These are phyloP conservation scores for Boletus sp. DNA, from an alignment of 768 basidiomycete genomes.

Conservation along the genomic window DNA sequence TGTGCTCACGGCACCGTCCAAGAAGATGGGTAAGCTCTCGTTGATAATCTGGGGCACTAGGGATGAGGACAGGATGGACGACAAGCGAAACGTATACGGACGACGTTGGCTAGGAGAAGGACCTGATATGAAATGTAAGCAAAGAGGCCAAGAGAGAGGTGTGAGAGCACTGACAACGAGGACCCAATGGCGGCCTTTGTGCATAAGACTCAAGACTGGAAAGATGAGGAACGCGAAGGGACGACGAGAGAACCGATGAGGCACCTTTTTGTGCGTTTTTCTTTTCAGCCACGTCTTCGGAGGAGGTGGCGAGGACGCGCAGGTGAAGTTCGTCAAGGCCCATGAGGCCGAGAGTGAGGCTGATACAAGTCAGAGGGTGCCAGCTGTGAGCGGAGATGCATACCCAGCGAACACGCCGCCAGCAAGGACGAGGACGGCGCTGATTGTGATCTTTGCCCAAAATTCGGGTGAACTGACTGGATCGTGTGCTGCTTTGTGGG, in stretches of 20 bases:
- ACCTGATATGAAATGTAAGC: constrained; percentile 46
- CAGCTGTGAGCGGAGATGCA: background rate
- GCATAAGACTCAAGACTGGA: constrained; percentile 54
- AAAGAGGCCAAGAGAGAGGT: background rate
- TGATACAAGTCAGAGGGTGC: constrained; percentile 26
- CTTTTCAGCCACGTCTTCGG: constrained; percentile 68
- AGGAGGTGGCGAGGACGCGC: constrained; percentile 78
- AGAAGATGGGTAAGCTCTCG: constrained; percentile 80
- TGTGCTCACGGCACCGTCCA: constrained; percentile 62
- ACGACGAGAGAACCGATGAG: background rate
- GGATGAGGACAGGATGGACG: background rate
- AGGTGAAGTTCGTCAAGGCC: constrained; percentile 90
- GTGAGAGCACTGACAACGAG: constrained; percentile 61
- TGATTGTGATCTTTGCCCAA: constrained; percentile 69
- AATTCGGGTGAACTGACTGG: constrained; percentile 60
- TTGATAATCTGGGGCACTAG: constrained; percentile 62
- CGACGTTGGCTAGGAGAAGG: constrained; percentile 85
- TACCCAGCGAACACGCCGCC: constrained; percentile 95
- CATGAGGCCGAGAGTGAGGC: constrained; percentile 90
- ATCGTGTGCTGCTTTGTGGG: constrained; percentile 18
- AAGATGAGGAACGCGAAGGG: background rate
- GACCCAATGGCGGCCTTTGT: constrained; percentile 85
- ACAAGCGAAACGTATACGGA: constrained; percentile 33
- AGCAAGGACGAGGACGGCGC: constrained; percentile 66
- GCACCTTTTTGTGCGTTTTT: constrained; percentile 69